Base-by-base conservation (phyloP, 163 green algal species). In the Prototheca wickerhamii region DNA sequence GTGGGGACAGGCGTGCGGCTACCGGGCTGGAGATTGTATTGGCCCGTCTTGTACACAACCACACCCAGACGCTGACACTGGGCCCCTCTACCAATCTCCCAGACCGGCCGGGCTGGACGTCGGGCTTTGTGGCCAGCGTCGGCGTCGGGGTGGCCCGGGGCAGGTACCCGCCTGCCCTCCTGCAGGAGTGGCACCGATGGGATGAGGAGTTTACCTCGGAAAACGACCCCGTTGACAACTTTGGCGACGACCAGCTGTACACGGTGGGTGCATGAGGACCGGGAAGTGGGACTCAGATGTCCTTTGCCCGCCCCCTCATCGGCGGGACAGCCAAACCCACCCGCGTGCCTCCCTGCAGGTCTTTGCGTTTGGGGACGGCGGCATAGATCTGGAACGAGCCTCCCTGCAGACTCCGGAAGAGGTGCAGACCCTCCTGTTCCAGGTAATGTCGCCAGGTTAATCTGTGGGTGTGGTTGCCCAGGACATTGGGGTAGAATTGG, bases 331-430 rank as follows among this genome's bases (percentile, higher is more conserved):
- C n/a, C n/a, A n/a, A n/a, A n/a, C n/a, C n/a, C n/a, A n/a, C 8
- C 31, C 53, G 29, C 55, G 3, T 26, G 2, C 57, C 46, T 2
- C 67, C 81, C 29, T 87, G 77, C 71, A 91, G 30, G 76, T 95
- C 28, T 94, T 93, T 73, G 77, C 87, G n/a, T 81, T 90, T 62
- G 83, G 70, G 3, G 73, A 95, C 58, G 90, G 88, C 30, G 93
- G 93, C 2, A 60, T 51, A 2, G 90, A 98, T 69, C 76, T 98
- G 62, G 92, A 98, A 75, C 75, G 74, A 55, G 92, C 87, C 57
- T 46, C 74, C 34, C 66, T 95, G 49, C 46, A 33, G 20, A 71
- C 58, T 52, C 91, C 82, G 58, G 67, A 83, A 8, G 85, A 97
- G 76, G 74, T 84, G 1, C 69, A 72, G 28, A 85, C 78, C 69